Evolutionary conservation across 179 eudicot genomes (phyloP), one percentile per base, ranked within the genome.

Genomic region (Camellia oleifera): DNA sequence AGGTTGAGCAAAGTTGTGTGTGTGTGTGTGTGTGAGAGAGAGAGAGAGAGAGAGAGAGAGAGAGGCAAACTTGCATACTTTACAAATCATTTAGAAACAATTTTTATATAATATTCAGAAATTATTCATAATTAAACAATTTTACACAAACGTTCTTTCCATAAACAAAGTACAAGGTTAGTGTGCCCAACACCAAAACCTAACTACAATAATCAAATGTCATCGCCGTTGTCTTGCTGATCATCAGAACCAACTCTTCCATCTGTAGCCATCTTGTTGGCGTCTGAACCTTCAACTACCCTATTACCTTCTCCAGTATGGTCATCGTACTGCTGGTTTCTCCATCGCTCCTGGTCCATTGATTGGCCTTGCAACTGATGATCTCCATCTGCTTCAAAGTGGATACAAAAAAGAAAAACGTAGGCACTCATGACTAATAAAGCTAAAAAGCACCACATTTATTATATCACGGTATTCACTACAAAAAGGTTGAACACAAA

Each of bases 311-410:
- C 87, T 65, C 83, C 89, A 77, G 83, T 82, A 58, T 84, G 87
- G 74, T 86, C 85, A 76, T 86, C 84, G 60, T 83, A 81, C 48
- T 82, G 89, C 4, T 83, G 87, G 79, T 85, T 88, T 81, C 86
- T 77, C 88, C 88, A 78, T 57, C 61, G 82, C 26, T 84, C 85
- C 68, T 79, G 88, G 63, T 82, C 89, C 80, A 74, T 80, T 8
- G 86, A 53, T 53, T 79, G 89, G 48, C 85, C 85, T 76, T 85
- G 89, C n/a, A 83, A 82, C 69, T 78, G 85, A 73, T 40, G 89
- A 46, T 82, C 88, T 74, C 87, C 89, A 69, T 86, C 90, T 88
- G 89, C 68, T 81, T 77, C 80, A 77, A 75, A 42, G 7, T 14
- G 50, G 26, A 57, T 17, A 6, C 2, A 15, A 9, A 57, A 14